These are phyloP conservation scores for Aspergillus tanneri DNA, from an alignment of 2,329 filamentous ascomycete genomes.

Conservation along the genomic window DNA sequence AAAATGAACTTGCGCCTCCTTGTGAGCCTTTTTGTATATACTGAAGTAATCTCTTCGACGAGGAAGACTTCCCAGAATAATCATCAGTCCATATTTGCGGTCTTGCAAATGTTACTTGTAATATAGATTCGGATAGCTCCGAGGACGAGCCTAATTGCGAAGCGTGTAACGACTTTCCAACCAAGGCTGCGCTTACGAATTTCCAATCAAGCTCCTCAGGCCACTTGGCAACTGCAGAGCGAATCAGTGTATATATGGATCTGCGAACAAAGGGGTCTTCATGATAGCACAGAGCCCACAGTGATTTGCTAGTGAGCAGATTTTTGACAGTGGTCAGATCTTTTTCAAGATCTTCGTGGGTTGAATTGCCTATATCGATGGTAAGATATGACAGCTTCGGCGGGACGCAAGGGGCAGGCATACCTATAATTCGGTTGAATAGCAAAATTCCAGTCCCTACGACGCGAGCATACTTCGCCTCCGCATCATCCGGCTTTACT, in stretches of 20 bases:
- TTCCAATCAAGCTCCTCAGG: conserved; percentile 59
- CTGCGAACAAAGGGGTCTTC: conserved; percentile 59
- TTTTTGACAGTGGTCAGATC: conserved; percentile 62
- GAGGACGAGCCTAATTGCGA: conserved; percentile 72
- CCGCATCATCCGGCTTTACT: conserved; percentile 78
- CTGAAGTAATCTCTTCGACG: conserved; percentile 59
- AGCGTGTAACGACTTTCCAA: conserved; percentile 70
- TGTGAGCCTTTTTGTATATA: conserved; percentile 86
- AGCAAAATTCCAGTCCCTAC: conserved; percentile 59
- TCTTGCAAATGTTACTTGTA: conserved; percentile 62
- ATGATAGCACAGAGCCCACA: conserved; percentile 61
- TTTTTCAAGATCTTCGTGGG: conserved; percentile 57
- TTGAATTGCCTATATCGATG: conserved; percentile 31
- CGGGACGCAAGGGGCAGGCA: conserved; percentile 6
- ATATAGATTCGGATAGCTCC: conserved; percentile 67
- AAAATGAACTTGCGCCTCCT: conserved; percentile 68
- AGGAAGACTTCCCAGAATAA: conserved; percentile 59
- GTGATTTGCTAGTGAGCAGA: conserved; percentile 62
- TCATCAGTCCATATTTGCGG: conserved; percentile 72
- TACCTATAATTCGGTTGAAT: conserved; percentile 55
- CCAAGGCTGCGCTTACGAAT: conserved; percentile 65
- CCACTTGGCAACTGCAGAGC: conserved; percentile 51
- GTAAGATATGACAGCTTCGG: conserved; percentile 14
- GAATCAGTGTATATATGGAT: conserved; percentile 57
- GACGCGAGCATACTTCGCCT: conserved; percentile 81